A percentile compares a stretch with the other conserved stretches of the same genome.
Conservation (phyloP, 2,329 filamentous ascomycete genomes). For the Alternaria ventricosa region DNA sequence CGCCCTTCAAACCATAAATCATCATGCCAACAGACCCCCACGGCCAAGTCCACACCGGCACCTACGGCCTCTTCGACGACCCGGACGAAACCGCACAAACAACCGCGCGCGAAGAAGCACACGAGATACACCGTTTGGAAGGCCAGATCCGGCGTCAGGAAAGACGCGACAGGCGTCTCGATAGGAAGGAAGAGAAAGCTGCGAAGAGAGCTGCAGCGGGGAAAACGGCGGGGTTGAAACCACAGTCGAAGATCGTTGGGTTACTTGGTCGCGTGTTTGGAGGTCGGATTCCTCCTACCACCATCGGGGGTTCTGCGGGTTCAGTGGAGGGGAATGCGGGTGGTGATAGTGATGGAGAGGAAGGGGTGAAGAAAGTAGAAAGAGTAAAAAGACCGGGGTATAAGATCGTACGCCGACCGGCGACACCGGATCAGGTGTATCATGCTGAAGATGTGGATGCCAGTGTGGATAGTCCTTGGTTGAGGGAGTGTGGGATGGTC, state of each 20-base stretch:
- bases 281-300: neutral
- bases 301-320: neutral
- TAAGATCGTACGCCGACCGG: neutral
- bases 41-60: slow-evolving; percentile 17
- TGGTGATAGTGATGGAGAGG: neutral
- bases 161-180: neutral
- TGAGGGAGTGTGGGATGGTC: slow-evolving; percentile 24
- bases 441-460: slow-evolving; percentile 3
- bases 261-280: neutral
- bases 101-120: neutral
- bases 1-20: neutral
- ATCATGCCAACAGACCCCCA: slow-evolving; percentile 9
- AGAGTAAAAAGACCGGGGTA: neutral
- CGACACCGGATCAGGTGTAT: slow-evolving; percentile 5
- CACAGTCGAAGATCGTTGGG: neutral
- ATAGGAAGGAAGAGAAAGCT: neutral
- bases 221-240: neutral
- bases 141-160: slow-evolving; percentile 1
- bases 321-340: neutral
- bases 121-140: slow-evolving; percentile 1
- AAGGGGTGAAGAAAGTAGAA: neutral
- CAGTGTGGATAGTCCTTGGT: slow-evolving; percentile 12
- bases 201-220: neutral
- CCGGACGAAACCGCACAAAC: slow-evolving; percentile 7
- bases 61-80: slow-evolving; percentile 28